Percentiles rank a stretch among this genome's conserved stretches.
Evolutionary conservation across 2,329 filamentous ascomycete genomes (phyloP).

Genomic region (Fusarium nematophilum): DNA sequence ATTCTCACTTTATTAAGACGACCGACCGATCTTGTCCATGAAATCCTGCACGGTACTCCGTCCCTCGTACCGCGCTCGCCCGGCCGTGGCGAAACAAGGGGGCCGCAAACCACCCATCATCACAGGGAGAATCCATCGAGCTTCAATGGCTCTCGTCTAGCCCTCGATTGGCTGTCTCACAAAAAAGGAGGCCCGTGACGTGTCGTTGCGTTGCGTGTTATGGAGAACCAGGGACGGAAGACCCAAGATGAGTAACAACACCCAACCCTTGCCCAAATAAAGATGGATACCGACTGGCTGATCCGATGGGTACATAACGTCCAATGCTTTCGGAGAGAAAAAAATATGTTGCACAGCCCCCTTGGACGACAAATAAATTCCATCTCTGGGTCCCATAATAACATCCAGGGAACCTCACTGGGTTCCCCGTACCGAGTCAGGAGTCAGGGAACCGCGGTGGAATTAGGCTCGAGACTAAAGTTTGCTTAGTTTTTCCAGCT

Average conservation of each 20-base stretch:
- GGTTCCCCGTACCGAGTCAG: conserved; percentile 1
- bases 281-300: conserved; percentile 10
- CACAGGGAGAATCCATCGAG: neutral
- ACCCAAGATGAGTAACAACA: conserved; percentile 25
- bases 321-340: neutral
- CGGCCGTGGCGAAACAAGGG: conserved; percentile 15
- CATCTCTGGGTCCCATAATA: conserved; percentile 21
- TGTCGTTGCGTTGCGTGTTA: conserved; percentile 26
- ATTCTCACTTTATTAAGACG: conserved; percentile 14
- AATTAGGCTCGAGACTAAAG: conserved; percentile 39
- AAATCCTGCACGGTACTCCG: neutral
- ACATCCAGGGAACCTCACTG: neutral
- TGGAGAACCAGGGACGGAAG: conserved; percentile 3
- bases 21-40: too few relatives aligned
- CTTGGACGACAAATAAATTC: conserved; percentile 14
- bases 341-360: conserved; percentile 36
- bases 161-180: conserved; percentile 30
- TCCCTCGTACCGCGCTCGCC: neutral
- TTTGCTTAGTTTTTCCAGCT: conserved; percentile 20
- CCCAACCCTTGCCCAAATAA: conserved; percentile 33
- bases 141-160: conserved; percentile 36
- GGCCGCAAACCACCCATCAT: conserved; percentile 4
- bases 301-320: too few relatives aligned
- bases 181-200: conserved; percentile 41
- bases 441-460: conserved; percentile 1